A percentile compares a stretch with the other conserved stretches of the same genome.
Conservation (phyloP, 2,329 filamentous ascomycete species). For the Neonectria neomacrospora region DNA sequence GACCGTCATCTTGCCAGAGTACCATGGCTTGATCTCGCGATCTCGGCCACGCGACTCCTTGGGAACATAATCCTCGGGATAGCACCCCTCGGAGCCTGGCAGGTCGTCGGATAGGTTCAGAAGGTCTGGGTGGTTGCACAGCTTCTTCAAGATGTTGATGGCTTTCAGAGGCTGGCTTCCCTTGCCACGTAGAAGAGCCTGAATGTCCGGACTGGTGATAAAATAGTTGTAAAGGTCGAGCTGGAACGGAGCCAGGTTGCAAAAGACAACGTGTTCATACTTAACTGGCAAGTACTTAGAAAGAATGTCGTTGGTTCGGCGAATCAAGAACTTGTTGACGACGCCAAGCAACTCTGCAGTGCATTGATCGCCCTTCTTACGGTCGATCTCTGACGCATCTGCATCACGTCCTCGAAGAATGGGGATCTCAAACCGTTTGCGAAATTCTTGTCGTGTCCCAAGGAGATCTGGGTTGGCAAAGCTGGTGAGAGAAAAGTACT, state of each 20-base stretch:
- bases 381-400: slow-evolving; percentile 83
- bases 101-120: slow-evolving; percentile 85
- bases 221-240: slow-evolving; percentile 96
- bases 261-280: slow-evolving; percentile 99
- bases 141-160: slow-evolving; percentile 95
- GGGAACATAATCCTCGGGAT: slow-evolving; percentile 87
- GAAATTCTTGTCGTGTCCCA: slow-evolving; percentile 88
- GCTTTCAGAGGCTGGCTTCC: slow-evolving; percentile 96
- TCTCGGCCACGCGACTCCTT: slow-evolving; percentile 90
- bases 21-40: slow-evolving; percentile 92
- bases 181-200: slow-evolving; percentile 89
- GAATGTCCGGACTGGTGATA: slow-evolving; percentile 94
- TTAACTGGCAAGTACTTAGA: slow-evolving; percentile 98
- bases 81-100: slow-evolving; percentile 84
- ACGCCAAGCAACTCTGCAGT: slow-evolving; percentile 81
- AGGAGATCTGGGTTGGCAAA: slow-evolving; percentile 96
- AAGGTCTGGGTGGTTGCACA: slow-evolving; percentile 97
- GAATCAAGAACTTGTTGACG: slow-evolving; percentile 99
- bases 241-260: slow-evolving; percentile 93
- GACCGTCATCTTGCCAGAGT: slow-evolving; percentile 98
- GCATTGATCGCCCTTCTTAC: slow-evolving; percentile 84
- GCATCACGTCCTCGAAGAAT: slow-evolving; percentile 93
- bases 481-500: slow-evolving; percentile 95
- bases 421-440: slow-evolving; percentile 92
- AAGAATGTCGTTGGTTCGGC: slow-evolving; percentile 95